These are phyloP conservation scores for Botrytis byssoidea DNA, from an alignment of 2,329 filamentous ascomycete genomes.

Conservation along the genomic window DNA sequence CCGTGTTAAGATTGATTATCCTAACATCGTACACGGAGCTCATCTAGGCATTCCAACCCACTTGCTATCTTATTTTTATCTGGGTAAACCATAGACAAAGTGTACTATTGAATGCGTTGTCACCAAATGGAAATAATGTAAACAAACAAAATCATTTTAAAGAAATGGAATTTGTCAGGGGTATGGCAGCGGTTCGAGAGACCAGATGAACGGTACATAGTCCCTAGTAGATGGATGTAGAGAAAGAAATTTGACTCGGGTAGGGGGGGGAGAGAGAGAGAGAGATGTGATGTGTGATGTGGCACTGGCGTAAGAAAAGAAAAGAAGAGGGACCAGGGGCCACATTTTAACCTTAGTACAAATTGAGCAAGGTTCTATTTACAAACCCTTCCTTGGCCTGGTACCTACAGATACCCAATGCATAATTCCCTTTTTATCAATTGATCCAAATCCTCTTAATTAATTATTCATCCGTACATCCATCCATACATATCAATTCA, in stretches of 20 bases:
- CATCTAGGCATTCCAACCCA: not conserved
- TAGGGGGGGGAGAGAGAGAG: not conserved
- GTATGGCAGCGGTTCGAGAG: not conserved
- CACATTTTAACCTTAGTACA: not conserved
- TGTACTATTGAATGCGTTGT: slow-evolving; percentile 3
- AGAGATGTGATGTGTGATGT: not conserved
- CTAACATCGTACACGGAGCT: not conserved
- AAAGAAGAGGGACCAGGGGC: not conserved
- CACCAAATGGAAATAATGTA: not conserved
- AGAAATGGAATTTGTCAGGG: not conserved
- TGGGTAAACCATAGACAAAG: not conserved
- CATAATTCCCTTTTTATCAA: slow-evolving; percentile 14
- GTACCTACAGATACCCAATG: not conserved
- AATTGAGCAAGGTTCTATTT: not conserved
- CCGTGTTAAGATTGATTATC: not conserved
- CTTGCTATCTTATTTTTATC: not conserved
- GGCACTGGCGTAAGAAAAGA: not conserved
- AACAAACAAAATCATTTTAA: not conserved
- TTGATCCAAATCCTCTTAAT: slow-evolving; percentile 1
- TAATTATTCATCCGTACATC: not conserved
- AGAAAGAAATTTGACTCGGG: not conserved
- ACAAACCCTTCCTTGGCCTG: not conserved
- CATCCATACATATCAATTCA: not conserved
- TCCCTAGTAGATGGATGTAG: not conserved
- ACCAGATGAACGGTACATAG: not conserved